phyloP scores from a whole-genome alignment of 257 asterid genomes.

The Verbena officinalis region DNA sequence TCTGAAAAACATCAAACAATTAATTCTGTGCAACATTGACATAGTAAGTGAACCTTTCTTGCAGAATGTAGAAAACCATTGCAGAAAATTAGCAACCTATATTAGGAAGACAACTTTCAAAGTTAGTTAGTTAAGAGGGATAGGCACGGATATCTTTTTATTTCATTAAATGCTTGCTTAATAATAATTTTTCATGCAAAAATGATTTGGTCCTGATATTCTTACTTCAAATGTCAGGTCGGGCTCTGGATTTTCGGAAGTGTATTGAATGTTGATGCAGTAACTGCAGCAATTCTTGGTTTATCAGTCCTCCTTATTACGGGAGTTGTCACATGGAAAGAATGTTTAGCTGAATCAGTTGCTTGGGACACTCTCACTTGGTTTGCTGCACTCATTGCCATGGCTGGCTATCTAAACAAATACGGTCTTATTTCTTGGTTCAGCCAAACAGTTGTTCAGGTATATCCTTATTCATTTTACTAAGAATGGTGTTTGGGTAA shows the following conservation, averaged over 20 bases:
- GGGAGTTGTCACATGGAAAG: conserved; percentile 98
- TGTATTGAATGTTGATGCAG: conserved; percentile 83
- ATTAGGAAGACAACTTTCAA: background rate
- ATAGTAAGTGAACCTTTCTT: background rate
- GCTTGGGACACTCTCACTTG: conserved; percentile 99
- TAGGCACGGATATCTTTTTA: background rate
- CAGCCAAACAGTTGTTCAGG: conserved; percentile 96
- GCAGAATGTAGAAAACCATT: background rate
- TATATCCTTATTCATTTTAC: conserved; percentile 29
- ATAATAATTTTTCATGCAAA: background rate
- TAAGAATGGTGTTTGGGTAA: no score
- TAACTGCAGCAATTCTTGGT: conserved; percentile 96
- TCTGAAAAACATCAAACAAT: no score
- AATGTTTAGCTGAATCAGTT: conserved; percentile 94
- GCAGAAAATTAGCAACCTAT: background rate
- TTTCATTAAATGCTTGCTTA: background rate
- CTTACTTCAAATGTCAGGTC: conserved; percentile 46
- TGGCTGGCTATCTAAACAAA: conserved; percentile 98
- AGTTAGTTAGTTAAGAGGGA: background rate
- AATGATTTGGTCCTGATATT: background rate
- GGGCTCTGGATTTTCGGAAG: conserved; percentile 98
- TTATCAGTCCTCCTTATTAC: conserved; percentile 80
- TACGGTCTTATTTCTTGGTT: conserved; percentile 97
- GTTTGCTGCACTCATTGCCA: conserved; percentile 99
- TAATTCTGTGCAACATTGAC: background rate